Percentiles rank a stretch among this genome's conserved stretches.
phyloP scores from a whole-genome alignment of 441 rosid species.

The Eruca vesicaria region DNA sequence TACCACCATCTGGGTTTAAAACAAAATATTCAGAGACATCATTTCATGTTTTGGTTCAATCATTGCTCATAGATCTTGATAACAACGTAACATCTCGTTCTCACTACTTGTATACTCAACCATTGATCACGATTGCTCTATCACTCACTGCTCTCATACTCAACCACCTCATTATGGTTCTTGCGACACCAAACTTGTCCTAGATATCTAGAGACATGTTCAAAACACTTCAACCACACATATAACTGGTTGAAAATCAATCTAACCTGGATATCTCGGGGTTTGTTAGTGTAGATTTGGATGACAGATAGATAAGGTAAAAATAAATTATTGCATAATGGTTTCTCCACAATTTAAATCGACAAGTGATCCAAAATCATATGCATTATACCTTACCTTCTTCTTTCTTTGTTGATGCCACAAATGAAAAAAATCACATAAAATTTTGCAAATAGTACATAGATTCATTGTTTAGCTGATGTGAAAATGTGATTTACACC shows the following conservation, averaged over 20 bases:
- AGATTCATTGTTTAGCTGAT: neutral
- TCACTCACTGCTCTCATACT: too few relatives aligned
- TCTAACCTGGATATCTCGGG: constrained; percentile 41
- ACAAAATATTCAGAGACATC: neutral
- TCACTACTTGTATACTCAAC: too few relatives aligned
- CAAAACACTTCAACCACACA: neutral
- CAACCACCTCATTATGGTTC: constrained; percentile 38
- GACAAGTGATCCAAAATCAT: constrained; percentile 50
- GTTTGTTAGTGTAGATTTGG: constrained; percentile 56
- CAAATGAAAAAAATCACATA: constrained; percentile 33
- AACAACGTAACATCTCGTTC: too few relatives aligned
- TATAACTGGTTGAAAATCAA: neutral
- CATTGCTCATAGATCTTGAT: constrained; percentile 58
- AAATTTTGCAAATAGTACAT: neutral
- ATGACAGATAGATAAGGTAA: constrained; percentile 66
- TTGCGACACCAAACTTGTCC: constrained; percentile 24
- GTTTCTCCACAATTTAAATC: constrained; percentile 38
- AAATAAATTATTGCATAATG: constrained; percentile 50
- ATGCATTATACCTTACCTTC: constrained; percentile 56
- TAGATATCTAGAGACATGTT: neutral
- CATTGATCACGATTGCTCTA: too few relatives aligned
- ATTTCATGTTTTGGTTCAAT: constrained; percentile 67
- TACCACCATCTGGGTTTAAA: too few relatives aligned
- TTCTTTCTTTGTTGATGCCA: constrained; percentile 55
- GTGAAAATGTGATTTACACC: neutral